Evolutionary conservation across 257 asterid species (phyloP), one percentile per base, ranked within the genome.

Genomic region (Rubia yunnanensis): DNA sequence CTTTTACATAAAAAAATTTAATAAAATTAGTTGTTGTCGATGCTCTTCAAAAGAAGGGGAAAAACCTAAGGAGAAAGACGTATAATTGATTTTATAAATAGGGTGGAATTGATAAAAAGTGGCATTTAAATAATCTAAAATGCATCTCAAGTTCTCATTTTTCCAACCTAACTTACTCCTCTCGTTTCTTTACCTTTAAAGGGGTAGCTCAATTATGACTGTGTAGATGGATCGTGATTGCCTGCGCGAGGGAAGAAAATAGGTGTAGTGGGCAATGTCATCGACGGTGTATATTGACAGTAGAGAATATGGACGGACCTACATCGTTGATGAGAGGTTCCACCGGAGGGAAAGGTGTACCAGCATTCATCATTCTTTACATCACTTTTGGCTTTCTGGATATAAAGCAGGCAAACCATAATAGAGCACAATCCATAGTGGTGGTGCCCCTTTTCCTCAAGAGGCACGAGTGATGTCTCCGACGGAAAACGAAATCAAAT

Each of bases 351-450:
- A 75, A 75, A 66, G 71, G 77, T 66, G 79, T 72, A 73, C 64
- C 79, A 72, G 49, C 67, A 18, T 60, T 76, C 76, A 78, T 75
- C 71, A 73, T 81, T 64, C 77, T 15, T 62, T 83, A 70, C 75
- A 67, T 20, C 41, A 32, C 56, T 34, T 46, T 72, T 8, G 57
- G 41, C 70, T 68, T 72, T 76, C 64, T 61, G 71, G 75, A 67
- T 70, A 52, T 74, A 74, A 70, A 53, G 59, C 31, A 53, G 69
- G 67, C 65, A 70, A 50, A 17, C 68, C 52, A 57, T 71, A 48
- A 15, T 44, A 44, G 52, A 44, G 80, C 60, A 7, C 27, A 50
- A 71, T 18, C 65, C 32, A 50, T 73, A 48, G 82, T 70, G 75
- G 75, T 72, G 71, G 73, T 36, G 48, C 64, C 77, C 18, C 65